Conservation (phyloP, 768 basidiomycete genomes). For the Boletus reticulatus region DNA sequence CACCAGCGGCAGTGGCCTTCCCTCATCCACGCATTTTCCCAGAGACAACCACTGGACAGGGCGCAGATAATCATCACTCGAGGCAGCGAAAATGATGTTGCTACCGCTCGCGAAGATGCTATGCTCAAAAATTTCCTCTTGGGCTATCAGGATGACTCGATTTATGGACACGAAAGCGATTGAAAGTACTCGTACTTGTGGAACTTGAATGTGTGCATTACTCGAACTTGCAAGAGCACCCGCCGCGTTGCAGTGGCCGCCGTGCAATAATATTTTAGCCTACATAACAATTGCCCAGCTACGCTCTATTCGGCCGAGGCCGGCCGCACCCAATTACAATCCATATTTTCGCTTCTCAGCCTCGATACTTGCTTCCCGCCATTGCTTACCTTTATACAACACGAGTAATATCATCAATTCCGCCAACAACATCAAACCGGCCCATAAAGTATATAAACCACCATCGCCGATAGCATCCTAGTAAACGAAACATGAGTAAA, state of each 20-base stretch:
- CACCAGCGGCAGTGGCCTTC: too few relatives aligned
- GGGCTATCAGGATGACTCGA: too few relatives aligned
- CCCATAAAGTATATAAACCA: conserved; percentile 72
- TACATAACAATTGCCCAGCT: too few relatives aligned
- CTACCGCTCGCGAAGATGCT: background rate
- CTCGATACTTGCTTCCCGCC: conserved; percentile 44
- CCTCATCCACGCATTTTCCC: too few relatives aligned
- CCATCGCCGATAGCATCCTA: conserved; percentile 78
- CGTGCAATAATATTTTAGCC: too few relatives aligned
- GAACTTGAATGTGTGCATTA: too few relatives aligned
- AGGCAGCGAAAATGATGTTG: background rate
- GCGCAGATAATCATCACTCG: background rate
- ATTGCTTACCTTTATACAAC: conserved; percentile 55
- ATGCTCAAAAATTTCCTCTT: too few relatives aligned
- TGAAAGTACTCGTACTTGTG: too few relatives aligned
- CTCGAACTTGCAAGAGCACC: too few relatives aligned
- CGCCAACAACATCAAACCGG: conserved; percentile 51
- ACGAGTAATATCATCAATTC: conserved; percentile 60
- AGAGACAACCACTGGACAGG: background rate
- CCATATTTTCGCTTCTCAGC: conserved; percentile 31
- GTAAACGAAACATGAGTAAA: background rate
- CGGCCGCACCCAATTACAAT: background rate
- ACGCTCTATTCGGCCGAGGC: too few relatives aligned
- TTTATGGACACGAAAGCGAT: too few relatives aligned
- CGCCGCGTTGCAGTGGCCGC: too few relatives aligned